Base-by-base conservation (phyloP, 1,284 basidiomycete species). In the Heterobasidion annosum region DNA sequence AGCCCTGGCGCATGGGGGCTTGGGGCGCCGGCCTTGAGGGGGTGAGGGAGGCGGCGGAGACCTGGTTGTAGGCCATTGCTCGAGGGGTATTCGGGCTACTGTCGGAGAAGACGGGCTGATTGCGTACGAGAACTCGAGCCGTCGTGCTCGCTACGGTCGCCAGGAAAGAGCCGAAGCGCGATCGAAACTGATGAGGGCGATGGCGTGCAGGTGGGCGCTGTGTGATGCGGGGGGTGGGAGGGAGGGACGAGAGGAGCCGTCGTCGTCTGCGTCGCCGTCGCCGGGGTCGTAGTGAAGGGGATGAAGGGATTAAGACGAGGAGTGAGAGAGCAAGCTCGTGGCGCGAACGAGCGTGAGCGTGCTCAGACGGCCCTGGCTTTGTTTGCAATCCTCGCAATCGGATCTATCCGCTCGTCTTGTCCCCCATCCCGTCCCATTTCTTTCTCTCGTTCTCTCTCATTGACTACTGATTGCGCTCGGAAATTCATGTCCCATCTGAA, bases 21-120 rank as follows among this genome's bases (percentile, higher is more conserved):
- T 79, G 81, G 15, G 87, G 86, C 12, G 86, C 85, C 52, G 86
- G 78, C 53, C 81, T 73, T 40, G 77, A 74, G 50, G 80, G 81
- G 2, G 78, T 79, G 55, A 81, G 67, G 53, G 76, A 77, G 43
- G 72, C 68, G 46, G 75, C 67, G 44, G 76, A 67, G 51, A 77
- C 70, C 54, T 73, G 73, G 61, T 76, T 77, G 66, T 71, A 79
- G 50, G 76, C 69, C 75, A 78, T 78, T 43, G 59, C 79, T 33
- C 25, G 25, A 25, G 52, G n/a, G 45, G 18, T 13, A 16, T n/a
- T 10, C 18, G 10, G 9, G 25, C 45, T 32, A 16, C 25, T 25
- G 25, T 25, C 25, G 25, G 4, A 25, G 25, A 25, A 25, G 25
- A 25, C 25, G n/a, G 16, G 45, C 45, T 47, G 10, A 19, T 18